Conservation (phyloP, 2,329 filamentous ascomycete genomes). For the Elsinoe australis region DNA sequence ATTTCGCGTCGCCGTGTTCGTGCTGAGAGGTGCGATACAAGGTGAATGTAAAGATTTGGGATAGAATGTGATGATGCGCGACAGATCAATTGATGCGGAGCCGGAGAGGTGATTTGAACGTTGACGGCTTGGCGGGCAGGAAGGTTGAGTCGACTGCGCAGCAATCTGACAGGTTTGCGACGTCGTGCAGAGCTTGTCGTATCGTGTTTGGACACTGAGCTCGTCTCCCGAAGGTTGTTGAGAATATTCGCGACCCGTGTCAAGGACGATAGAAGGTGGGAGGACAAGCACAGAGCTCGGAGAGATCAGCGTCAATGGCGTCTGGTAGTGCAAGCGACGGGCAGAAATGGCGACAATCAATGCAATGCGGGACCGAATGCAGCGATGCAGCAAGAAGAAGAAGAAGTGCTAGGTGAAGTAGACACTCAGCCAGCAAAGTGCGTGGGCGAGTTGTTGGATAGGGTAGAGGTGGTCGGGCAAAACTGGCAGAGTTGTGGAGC, state of each 20-base stretch:
- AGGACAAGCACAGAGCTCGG: constrained; percentile 14
- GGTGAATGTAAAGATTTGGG: neutral
- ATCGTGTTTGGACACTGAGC: constrained; percentile 2
- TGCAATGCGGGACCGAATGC: neutral
- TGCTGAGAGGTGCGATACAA: neutral
- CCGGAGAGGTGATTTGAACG: constrained; percentile 2
- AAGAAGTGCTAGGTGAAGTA: neutral
- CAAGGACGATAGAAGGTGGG: constrained; percentile 4
- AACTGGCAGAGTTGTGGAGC: constrained; percentile 8
- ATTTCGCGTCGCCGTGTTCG: constrained; percentile 10
- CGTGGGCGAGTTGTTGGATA: constrained; percentile 2
- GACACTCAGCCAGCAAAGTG: neutral
- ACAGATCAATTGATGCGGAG: constrained; percentile 5
- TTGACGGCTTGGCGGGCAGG: constrained; percentile 11
- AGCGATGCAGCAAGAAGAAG: neutral
- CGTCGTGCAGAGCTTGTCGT: neutral
- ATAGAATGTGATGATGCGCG: constrained; percentile 3
- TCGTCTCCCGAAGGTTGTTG: neutral
- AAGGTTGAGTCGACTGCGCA: constrained; percentile 4
- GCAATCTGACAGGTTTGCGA: constrained; percentile 7
- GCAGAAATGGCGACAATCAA: neutral
- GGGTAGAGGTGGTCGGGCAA: too few species aligned
- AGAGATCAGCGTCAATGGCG: constrained; percentile 8
- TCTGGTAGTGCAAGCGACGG: too few species aligned
- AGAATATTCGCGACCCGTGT: constrained; percentile 1